Conservation (phyloP, 2,329 filamentous ascomycete genomes). For the Aphanocladium album region DNA sequence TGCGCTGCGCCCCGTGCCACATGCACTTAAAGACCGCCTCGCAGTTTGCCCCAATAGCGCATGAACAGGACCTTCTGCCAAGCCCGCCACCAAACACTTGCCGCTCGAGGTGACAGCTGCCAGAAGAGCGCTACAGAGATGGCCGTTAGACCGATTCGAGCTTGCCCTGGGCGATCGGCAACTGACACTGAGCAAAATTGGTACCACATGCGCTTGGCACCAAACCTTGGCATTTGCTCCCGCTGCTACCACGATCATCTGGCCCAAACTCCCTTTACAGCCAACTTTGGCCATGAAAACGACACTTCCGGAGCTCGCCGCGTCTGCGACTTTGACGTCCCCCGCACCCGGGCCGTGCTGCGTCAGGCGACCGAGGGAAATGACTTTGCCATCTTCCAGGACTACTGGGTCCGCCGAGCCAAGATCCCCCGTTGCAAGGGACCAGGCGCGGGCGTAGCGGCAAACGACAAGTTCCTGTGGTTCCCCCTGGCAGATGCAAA, state of each 20-base stretch:
- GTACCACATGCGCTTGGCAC: background rate
- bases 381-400: background rate
- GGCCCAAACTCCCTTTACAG: background rate
- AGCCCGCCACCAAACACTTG: background rate
- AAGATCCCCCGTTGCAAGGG: background rate
- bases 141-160: background rate
- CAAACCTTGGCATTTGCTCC: constrained; percentile 1
- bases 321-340: constrained; percentile 4
- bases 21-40: background rate
- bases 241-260: background rate
- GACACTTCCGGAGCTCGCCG: background rate
- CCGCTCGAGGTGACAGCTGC: background rate
- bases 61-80: background rate
- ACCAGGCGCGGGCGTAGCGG: background rate
- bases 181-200: constrained; percentile 11
- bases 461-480: background rate
- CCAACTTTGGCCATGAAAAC: background rate
- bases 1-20: background rate
- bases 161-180: background rate
- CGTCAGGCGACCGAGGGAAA: background rate
- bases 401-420: background rate
- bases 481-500: background rate
- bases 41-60: background rate
- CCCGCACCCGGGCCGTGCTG: background rate
- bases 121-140: background rate